phyloP scores from a whole-genome alignment of 176 grass and related monocot species.

The Lolium perenne region DNA sequence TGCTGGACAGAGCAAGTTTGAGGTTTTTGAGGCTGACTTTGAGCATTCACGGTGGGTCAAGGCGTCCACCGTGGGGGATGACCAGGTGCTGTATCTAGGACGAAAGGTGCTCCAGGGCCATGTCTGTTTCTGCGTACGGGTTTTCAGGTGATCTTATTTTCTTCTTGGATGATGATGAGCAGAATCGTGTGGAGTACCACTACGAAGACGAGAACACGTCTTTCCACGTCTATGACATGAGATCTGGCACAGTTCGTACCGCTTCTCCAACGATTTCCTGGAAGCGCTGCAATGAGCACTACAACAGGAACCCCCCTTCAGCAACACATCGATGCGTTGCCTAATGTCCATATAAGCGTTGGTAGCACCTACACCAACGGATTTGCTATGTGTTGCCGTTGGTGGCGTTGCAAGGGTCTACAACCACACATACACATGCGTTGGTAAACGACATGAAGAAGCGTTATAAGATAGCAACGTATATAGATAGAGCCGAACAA shows the following conservation, averaged over 20 bases:
- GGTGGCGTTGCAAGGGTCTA: too few relatives aligned
- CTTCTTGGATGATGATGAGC: slow-evolving; percentile 10
- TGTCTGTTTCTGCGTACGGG: background rate
- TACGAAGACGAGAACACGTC: background rate
- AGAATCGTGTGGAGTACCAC: background rate
- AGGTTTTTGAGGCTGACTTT: background rate
- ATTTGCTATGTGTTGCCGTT: too few relatives aligned
- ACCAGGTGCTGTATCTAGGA: background rate
- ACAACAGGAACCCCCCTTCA: too few relatives aligned
- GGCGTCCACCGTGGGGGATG: background rate
- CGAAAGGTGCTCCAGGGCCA: background rate
- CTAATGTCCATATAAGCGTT: too few relatives aligned
- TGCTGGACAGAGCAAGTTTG: background rate
- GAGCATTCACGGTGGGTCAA: background rate
- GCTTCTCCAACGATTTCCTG: background rate
- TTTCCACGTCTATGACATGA: background rate
- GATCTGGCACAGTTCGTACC: background rate
- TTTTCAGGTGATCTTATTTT: background rate
- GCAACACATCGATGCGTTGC: too few relatives aligned
- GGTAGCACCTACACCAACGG: too few relatives aligned
- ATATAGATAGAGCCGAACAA: too few relatives aligned
- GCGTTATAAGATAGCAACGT: too few relatives aligned
- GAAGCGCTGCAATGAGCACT: background rate
- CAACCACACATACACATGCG: too few relatives aligned
- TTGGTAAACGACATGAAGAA: too few relatives aligned